Conservation (phyloP, 805 yeast genomes). For the Scheffersomyces stipitis region DNA sequence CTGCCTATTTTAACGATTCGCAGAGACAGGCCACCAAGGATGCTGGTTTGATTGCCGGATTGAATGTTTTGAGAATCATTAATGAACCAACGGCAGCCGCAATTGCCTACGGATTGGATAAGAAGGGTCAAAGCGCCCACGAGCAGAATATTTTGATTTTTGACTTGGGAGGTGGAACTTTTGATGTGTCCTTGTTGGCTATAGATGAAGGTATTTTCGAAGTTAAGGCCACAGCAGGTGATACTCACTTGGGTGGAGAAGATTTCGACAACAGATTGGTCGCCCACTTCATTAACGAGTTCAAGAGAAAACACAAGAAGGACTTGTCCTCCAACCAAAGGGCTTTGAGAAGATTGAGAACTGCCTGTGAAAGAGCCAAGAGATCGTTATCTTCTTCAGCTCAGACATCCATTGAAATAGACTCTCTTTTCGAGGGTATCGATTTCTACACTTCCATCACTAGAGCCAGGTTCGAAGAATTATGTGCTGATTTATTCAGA, state of each 20-base stretch:
- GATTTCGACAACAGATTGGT: slow-evolving; percentile 90
- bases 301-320: slow-evolving; percentile 89
- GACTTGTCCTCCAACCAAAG: slow-evolving; percentile 80
- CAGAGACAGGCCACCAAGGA: slow-evolving; percentile 47
- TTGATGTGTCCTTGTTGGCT: slow-evolving; percentile 84
- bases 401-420: slow-evolving; percentile 95
- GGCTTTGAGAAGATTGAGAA: slow-evolving; percentile 90
- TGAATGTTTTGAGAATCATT: slow-evolving; percentile 43
- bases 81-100: slow-evolving; percentile 49
- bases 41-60: slow-evolving; percentile 47
- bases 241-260: slow-evolving; percentile 97
- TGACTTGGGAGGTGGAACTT: slow-evolving; percentile 98
- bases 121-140: slow-evolving; percentile 48
- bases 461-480: slow-evolving; percentile 97
- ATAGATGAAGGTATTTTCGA: slow-evolving; percentile 92
- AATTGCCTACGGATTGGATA: slow-evolving; percentile 48
- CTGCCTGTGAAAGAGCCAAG: slow-evolving; percentile 98
- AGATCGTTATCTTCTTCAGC: slow-evolving; percentile 93
- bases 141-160: slow-evolving; percentile 90
- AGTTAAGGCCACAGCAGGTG: slow-evolving; percentile 93
- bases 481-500: slow-evolving; percentile 89
- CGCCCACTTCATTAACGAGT: slow-evolving; percentile 85
- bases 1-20: slow-evolving; percentile 44
- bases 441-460: slow-evolving; percentile 94
- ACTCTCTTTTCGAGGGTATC: slow-evolving; percentile 89